Base-by-base conservation (phyloP, 1,284 basidiomycete species). In the Trichosporon asahii region DNA sequence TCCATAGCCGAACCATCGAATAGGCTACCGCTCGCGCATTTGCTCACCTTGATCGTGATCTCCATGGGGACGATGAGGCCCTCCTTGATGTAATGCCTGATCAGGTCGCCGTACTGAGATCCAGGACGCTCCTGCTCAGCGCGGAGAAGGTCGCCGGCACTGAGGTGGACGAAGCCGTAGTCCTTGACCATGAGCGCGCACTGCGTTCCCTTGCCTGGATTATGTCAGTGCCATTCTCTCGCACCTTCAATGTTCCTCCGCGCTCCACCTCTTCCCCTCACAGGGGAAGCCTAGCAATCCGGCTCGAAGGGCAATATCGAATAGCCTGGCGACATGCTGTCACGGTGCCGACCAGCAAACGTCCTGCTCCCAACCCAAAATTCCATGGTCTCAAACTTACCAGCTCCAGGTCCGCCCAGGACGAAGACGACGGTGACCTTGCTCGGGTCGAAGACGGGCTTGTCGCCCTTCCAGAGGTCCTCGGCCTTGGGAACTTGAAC, bases 31-130 rank as follows among this genome's bases (percentile, higher is more conserved):
- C 64, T n/a, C 12, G 63, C 33, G 14, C 37, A 6, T 12, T 21
- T 7, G 72, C 79, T 66, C 67, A 82, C 84, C 80, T 95, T 95
- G 81, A 99, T 89, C 37, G 97, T 99, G 70, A 99, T 92, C 80
- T 98, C 92, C 90, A 93, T 94, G 4, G 97, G 97, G 5, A 99
- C 97, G 78, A 99, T 97, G 73, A 87, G 90, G 69, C 97, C 97
- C 83, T 96, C 95, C 72, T 88, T 89, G 83, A 99, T 99, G 85
- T 90, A 92, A 27, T 88, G 90, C 74, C 89, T 90, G 83, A 99
- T 99, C 82, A 99, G 86, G 40, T 89, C 86, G 53, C 95, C 95
- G 79, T 91, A 94, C 76, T 91, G 80, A 1, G 95, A 98, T 53
- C 91, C 93, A 65, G 90, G 88, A 65, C 95, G 90, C 72, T 90